phyloP scores from a whole-genome alignment of 495 filamentous ascomycete genomes.

The Lophiostoma macrostomum region DNA sequence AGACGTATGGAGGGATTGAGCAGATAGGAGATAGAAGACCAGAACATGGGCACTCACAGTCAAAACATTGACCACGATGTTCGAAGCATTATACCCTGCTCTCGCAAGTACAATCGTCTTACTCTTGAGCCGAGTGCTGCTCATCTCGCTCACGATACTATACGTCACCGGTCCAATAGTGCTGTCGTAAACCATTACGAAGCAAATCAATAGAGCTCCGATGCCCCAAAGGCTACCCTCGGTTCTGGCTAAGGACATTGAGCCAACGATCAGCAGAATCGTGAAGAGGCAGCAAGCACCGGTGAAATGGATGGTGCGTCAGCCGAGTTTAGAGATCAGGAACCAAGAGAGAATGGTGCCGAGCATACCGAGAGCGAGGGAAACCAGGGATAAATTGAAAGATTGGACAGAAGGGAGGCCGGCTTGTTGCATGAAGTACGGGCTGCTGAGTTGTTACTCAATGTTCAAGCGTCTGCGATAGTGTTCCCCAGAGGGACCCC shows the following conservation, averaged over 20 bases:
- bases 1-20: not conserved
- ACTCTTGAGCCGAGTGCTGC: slow-evolving; percentile 20
- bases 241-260: slow-evolving; percentile 6
- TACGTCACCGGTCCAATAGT: slow-evolving; percentile 30
- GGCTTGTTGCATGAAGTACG: slow-evolving; percentile 27
- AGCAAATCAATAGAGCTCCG: slow-evolving; percentile 21
- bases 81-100: slow-evolving; percentile 16
- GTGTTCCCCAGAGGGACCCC: no score
- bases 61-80: slow-evolving; percentile 27
- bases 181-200: slow-evolving; percentile 28
- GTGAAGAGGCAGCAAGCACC: slow-evolving; percentile 19
- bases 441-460: not conserved
- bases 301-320: slow-evolving; percentile 25
- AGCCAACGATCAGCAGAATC: slow-evolving; percentile 24
- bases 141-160: slow-evolving; percentile 24
- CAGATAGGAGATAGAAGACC: no score
- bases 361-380: slow-evolving; percentile 17
- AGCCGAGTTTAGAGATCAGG: slow-evolving; percentile 14
- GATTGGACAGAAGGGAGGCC: slow-evolving; percentile 23
- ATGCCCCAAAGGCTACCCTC: slow-evolving; percentile 15
- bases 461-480: not conserved
- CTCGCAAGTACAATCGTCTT: slow-evolving; percentile 29
- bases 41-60: slow-evolving; percentile 15
- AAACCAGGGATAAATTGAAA: slow-evolving; percentile 28
- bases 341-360: slow-evolving; percentile 27